Evolutionary conservation across 2,329 filamentous ascomycete species (phyloP).

Genomic region (Emmonsiellopsis sp.): DNA sequence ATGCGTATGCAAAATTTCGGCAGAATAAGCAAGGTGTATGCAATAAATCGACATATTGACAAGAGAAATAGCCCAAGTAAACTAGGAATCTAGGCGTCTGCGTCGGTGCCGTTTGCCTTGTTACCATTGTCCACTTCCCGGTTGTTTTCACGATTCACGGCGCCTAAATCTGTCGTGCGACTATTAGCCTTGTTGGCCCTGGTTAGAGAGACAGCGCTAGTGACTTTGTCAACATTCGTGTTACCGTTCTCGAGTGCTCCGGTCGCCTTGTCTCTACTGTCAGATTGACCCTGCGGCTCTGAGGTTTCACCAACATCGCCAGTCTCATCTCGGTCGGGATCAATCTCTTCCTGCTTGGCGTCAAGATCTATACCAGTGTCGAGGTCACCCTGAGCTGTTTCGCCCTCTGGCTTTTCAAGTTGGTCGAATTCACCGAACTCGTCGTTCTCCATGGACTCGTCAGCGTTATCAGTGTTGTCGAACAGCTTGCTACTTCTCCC

Average conservation of each 20-base stretch:
- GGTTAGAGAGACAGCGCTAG: background rate
- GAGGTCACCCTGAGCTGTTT: background rate
- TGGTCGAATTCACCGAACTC: slow-evolving; percentile 2
- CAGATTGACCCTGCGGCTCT: background rate
- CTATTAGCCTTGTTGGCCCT: background rate
- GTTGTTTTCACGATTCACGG: background rate
- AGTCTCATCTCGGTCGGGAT: background rate
- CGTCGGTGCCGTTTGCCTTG: background rate
- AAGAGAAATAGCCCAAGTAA: background rate
- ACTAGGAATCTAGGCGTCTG: background rate
- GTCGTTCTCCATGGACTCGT: slow-evolving; percentile 14
- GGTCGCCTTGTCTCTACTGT: background rate
- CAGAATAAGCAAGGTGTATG: no score
- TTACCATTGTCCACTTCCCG: background rate
- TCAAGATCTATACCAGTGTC: background rate
- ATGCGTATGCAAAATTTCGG: no score
- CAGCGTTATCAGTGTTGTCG: slow-evolving; percentile 20
- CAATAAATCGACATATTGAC: background rate
- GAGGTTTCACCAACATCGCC: background rate
- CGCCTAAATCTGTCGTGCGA: background rate
- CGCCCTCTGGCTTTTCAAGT: background rate
- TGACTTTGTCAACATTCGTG: background rate
- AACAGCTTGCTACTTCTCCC: slow-evolving; percentile 22
- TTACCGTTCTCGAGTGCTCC: slow-evolving; percentile 1
- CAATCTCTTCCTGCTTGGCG: slow-evolving; percentile 4